phyloP scores from a whole-genome alignment of 257 asterid genomes.

The Solanum infundibuliforme region DNA sequence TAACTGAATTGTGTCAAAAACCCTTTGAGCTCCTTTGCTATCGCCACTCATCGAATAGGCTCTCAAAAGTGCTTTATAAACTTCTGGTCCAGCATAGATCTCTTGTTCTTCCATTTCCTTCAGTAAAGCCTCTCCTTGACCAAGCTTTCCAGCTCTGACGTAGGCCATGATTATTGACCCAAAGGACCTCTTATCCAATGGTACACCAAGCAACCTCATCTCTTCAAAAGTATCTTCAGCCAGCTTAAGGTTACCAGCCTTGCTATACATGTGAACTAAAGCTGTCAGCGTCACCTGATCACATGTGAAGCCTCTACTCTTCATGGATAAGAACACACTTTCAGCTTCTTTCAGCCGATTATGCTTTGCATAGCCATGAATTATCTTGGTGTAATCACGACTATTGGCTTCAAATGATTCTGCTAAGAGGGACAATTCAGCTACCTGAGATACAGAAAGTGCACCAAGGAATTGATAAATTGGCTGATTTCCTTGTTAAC shows the following conservation, averaged over 20 bases:
- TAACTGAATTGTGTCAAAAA: constrained; percentile 62
- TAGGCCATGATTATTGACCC: constrained; percentile 94
- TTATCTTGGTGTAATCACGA: constrained; percentile 80
- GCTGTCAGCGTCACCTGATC: constrained; percentile 83
- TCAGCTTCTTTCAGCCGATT: constrained; percentile 60
- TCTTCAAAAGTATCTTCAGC: constrained; percentile 65
- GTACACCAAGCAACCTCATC: constrained; percentile 69
- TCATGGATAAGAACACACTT: constrained; percentile 45
- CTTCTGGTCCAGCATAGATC: constrained; percentile 67
- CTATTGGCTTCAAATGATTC: constrained; percentile 74
- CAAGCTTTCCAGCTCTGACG: constrained; percentile 53
- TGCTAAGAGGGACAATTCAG: constrained; percentile 49
- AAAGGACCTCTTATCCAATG: constrained; percentile 66
- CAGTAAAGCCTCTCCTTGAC: constrained; percentile 42
- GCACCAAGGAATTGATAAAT: neutral
- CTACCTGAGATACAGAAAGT: constrained; percentile 36
- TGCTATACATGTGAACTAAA: constrained; percentile 82
- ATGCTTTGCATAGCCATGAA: constrained; percentile 51
- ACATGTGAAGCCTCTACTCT: constrained; percentile 44
- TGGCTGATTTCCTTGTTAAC: neutral
- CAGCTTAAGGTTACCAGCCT: constrained; percentile 55
- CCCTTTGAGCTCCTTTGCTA: constrained; percentile 62
- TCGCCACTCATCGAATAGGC: constrained; percentile 74
- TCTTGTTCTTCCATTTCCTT: constrained; percentile 66
- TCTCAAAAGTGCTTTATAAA: constrained; percentile 77